Evolutionary conservation across 2,329 filamentous ascomycete species (phyloP), one percentile per base, ranked within the genome.

Genomic region (Dactylonectria macrodidyma): DNA sequence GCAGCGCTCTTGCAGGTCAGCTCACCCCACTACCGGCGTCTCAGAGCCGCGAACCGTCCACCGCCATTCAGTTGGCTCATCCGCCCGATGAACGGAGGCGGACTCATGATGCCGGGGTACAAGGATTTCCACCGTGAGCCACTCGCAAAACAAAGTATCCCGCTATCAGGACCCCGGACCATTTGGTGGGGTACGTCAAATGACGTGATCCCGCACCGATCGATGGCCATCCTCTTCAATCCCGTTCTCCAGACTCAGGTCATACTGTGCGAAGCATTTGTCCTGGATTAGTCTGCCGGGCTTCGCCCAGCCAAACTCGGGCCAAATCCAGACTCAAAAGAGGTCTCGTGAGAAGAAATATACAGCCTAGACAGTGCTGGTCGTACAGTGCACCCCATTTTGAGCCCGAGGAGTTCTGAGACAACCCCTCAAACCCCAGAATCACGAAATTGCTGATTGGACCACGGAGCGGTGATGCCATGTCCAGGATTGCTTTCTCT

Each of bases 191-290:
- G 71, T 59, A 48, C 22, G 16, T 7, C 26, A 69, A 75, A 76
- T 76, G 75, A 76, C 75, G 75, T 76, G 75, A 76, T 76, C 70
- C 51, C 52, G 60, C 68, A 73, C 74, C 62, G 72, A 36, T 71
- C 62, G n/a, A 70, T 70, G 68, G 65, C 67, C 71, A 74, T 74
- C 65, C 59, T 60, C 64, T 62, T 38, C 65, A 54, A 57, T 58
- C 26, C 44, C 46, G 62, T 63, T 14, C 44, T 62, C 60, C 48
- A 55, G 38, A 48, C 60, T 44, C 34, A 44, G 62, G 11, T 44
- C 51, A 47, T 36, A 74, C 71, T 75, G 73, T 75, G 71, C 47
- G 48, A 62, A 59, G 62, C 44, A 63, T 65, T 44, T 44, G 41
- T 44, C 41, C 14, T 14, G 14, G 5, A 44, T 44, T 44, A 44